These are phyloP conservation scores for Crucibulum laeve DNA, from an alignment of 768 basidiomycete genomes.

Conservation along the genomic window DNA sequence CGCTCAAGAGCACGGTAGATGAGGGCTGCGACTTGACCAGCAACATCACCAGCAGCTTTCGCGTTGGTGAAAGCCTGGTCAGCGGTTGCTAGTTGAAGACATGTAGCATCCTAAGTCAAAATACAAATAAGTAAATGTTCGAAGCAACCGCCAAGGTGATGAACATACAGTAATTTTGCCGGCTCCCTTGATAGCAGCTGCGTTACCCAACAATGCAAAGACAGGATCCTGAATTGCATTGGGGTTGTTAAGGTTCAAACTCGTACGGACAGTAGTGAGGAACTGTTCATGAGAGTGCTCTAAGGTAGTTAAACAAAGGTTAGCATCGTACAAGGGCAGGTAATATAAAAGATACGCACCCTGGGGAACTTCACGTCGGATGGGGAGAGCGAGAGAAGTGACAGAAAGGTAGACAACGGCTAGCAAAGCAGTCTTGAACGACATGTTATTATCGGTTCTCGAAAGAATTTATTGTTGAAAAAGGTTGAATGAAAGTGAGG, in stretches of 20 bases:
- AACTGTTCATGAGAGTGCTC: conserved; percentile 66
- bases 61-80: conserved; percentile 74
- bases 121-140: background rate
- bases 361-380: conserved; percentile 62
- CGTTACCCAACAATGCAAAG: conserved; percentile 60
- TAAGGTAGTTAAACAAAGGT: conserved; percentile 14
- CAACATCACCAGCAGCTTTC: conserved; percentile 54
- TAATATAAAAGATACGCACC: conserved; percentile 25
- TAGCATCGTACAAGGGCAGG: too few species aligned
- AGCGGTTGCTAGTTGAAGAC: conserved; percentile 62
- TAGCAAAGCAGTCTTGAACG: conserved; percentile 27
- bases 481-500: background rate
- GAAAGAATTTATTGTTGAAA: background rate
- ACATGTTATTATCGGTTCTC: conserved; percentile 19
- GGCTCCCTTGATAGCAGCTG: conserved; percentile 51
- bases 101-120: conserved; percentile 43
- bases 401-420: conserved; percentile 29
- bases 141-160: background rate
- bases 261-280: conserved; percentile 44
- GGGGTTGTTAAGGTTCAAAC: conserved; percentile 54
- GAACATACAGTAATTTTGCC: conserved; percentile 48
- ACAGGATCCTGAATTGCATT: conserved; percentile 55
- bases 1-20: conserved; percentile 64
- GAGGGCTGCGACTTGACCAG: conserved; percentile 53
- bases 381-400: conserved; percentile 33